These are phyloP conservation scores for Echium plantagineum DNA, from an alignment of 257 asterid species.

Conservation along the genomic window DNA sequence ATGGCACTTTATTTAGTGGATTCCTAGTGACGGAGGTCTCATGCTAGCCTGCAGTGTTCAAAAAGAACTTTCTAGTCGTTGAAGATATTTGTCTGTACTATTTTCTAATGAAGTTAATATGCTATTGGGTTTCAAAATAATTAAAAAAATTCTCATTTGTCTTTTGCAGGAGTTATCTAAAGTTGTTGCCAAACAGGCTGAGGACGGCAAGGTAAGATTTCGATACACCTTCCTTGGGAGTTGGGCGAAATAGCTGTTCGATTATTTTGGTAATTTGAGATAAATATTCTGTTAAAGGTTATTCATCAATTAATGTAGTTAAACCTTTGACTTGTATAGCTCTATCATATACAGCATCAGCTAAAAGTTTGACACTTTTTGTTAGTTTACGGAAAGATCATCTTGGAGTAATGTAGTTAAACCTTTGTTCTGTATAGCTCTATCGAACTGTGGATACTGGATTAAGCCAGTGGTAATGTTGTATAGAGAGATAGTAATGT, in stretches of 20 bases:
- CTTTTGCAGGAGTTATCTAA: conserved; percentile 62
- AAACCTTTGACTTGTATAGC: background rate
- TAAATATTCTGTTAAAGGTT: too few species aligned
- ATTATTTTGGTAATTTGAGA: too few species aligned
- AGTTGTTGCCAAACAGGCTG: conserved; percentile 84
- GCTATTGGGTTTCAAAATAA: background rate
- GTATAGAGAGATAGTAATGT: background rate
- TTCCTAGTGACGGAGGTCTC: background rate
- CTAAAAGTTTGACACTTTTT: too few species aligned
- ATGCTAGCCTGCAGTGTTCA: background rate
- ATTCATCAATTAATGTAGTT: too few species aligned
- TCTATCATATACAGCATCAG: background rate
- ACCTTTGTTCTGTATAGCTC: too few species aligned
- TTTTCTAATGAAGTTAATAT: too few species aligned
- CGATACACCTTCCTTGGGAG: background rate
- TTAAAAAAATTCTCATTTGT: background rate
- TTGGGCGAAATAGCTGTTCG: too few species aligned
- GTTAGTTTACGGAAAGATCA: background rate
- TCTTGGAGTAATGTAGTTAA: too few species aligned
- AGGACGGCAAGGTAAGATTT: conserved; percentile 82
- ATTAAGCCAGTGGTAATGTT: background rate
- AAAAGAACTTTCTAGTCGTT: background rate
- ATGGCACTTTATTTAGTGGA: background rate
- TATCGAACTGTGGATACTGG: background rate
- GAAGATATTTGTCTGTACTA: background rate